These are phyloP conservation scores for Neurospora cerealis DNA, from an alignment of 495 filamentous ascomycete genomes.

Conservation along the genomic window DNA sequence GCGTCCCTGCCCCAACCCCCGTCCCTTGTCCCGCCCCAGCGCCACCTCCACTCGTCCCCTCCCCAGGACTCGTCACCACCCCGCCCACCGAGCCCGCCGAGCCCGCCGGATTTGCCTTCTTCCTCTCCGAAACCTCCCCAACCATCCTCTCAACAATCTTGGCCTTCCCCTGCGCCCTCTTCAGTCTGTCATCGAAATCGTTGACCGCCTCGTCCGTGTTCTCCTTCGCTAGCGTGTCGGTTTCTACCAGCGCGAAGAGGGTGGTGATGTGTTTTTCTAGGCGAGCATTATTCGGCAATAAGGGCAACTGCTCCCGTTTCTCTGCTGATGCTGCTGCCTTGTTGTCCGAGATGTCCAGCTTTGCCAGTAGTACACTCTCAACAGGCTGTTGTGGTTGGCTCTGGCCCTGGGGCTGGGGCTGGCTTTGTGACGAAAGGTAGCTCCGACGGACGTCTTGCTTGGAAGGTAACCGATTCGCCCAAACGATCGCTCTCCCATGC, in stretches of 20 bases:
- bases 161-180: conserved; percentile 65
- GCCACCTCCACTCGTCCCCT: too few relatives aligned
- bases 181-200: conserved; percentile 76
- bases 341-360: too few relatives aligned
- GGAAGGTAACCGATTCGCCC: conserved; percentile 43
- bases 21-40: background rate
- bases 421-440: too few relatives aligned
- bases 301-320: background rate
- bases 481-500: conserved; percentile 73
- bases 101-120: background rate
- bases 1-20: too few relatives aligned
- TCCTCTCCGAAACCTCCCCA: conserved; percentile 38
- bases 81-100: background rate
- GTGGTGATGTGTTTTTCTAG: conserved; percentile 62
- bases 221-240: conserved; percentile 60
- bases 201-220: conserved; percentile 80
- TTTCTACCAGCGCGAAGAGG: conserved; percentile 67
- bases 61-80: background rate
- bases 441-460: too few relatives aligned
- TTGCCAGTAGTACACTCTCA: too few relatives aligned
- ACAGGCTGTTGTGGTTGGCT: too few relatives aligned
- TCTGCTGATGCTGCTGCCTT: too few relatives aligned
- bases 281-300: conserved; percentile 49
- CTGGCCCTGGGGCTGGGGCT: too few relatives aligned
- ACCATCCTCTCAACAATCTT: conserved; percentile 71